Conservation (phyloP, 1,284 basidiomycete species). For the Rhodotorula sp. region DNA sequence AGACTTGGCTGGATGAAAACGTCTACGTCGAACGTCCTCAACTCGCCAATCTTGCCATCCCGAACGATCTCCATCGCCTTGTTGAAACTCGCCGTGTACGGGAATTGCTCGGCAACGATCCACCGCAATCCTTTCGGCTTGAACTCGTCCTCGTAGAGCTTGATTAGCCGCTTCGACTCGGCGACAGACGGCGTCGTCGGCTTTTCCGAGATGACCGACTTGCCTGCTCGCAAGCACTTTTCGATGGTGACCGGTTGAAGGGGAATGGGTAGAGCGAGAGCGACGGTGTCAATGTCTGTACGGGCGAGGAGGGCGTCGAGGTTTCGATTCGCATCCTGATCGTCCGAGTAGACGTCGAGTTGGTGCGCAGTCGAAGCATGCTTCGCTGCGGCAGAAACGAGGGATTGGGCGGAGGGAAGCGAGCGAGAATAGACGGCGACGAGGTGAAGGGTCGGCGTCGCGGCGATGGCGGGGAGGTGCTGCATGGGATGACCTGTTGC, state of each 20-base stretch:
- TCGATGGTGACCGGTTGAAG: conserved; percentile 66
- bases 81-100: conserved; percentile 61
- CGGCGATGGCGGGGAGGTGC: conserved; percentile 39
- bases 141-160: conserved; percentile 62
- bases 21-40: conserved; percentile 62
- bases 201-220: conserved; percentile 82
- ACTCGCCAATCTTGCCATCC: conserved; percentile 62
- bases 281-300: conserved; percentile 65
- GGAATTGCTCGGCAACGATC: conserved; percentile 46
- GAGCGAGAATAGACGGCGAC: conserved; percentile 42
- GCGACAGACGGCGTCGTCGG: conserved; percentile 69
- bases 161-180: conserved; percentile 62
- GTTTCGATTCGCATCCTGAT: conserved; percentile 48
- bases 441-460: conserved; percentile 13
- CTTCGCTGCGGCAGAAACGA: conserved; percentile 41
- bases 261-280: conserved; percentile 73
- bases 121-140: conserved; percentile 72
- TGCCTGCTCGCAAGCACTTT: conserved; percentile 60
- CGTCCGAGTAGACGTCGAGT: conserved; percentile 57
- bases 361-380: background rate
- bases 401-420: conserved; percentile 8
- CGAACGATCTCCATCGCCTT: conserved; percentile 59
- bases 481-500: background rate
- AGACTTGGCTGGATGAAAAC: conserved; percentile 44
- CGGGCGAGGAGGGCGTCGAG: conserved; percentile 66